These are phyloP conservation scores for Datisca glomerata DNA, from an alignment of 306 rosid genomes.

Conservation along the genomic window DNA sequence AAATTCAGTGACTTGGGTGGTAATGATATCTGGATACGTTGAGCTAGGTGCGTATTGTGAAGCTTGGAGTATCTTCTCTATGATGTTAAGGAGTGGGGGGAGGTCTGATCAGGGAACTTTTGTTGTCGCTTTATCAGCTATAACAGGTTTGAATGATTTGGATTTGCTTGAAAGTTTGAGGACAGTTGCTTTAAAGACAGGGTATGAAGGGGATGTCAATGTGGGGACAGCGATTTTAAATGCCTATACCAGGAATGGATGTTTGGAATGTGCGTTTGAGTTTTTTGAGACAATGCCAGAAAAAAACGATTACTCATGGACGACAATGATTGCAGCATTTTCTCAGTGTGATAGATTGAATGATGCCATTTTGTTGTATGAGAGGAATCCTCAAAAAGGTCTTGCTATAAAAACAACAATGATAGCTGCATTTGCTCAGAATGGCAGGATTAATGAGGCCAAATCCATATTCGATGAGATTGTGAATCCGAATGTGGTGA, in stretches of 20 bases:
- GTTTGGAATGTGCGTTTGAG: conserved; percentile 15
- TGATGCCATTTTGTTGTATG: conserved; percentile 14
- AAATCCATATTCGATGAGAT: conserved; percentile 17
- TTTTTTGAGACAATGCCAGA: conserved; percentile 21
- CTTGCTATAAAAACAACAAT: conserved; percentile 15
- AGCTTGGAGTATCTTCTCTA: conserved; percentile 15
- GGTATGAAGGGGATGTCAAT: conserved; percentile 16
- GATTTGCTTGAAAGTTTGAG: conserved; percentile 17
- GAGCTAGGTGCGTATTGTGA: conserved; percentile 5
- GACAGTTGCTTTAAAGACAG: conserved; percentile 13
- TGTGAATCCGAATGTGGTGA: conserved; percentile 18
- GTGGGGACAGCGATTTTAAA: conserved; percentile 20
- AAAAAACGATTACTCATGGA: conserved; percentile 20
- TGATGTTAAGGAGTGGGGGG: conserved; percentile 14
- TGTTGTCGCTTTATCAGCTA: conserved; percentile 19
- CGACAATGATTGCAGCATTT: conserved; percentile 20
- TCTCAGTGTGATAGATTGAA: conserved; percentile 12
- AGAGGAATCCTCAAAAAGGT: conserved; percentile 15
- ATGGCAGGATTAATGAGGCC: conserved; percentile 19
- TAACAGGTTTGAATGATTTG: conserved; percentile 11
- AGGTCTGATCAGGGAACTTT: conserved; percentile 14
- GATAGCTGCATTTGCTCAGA: conserved; percentile 22
- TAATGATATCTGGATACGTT: conserved; percentile 20
- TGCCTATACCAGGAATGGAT: conserved; percentile 18
- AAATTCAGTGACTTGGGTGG: conserved; percentile 19